Base-by-base conservation (phyloP, 352 stramenopile species). In the Plasmopara muralis region DNA sequence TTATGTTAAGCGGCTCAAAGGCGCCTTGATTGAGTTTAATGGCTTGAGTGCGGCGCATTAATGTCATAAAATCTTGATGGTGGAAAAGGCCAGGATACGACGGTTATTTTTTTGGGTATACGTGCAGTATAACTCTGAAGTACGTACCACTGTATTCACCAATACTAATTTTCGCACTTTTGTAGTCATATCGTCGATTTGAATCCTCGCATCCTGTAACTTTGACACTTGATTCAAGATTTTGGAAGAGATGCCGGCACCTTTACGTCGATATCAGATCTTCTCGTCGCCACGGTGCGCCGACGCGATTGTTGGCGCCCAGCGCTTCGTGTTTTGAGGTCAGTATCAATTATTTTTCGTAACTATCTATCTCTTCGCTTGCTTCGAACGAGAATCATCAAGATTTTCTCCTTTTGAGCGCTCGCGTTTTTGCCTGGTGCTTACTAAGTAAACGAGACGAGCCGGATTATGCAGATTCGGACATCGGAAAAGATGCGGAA, bases 211-310 rank as follows among this genome's bases (percentile, higher is more conserved):
- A 6, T 8, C 5, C 25, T 18, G 13, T 20, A 6, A 12, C 1
- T n/a, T 33, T 34, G 6, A 6, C 28, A 30, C 43, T 58, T 29
- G 48, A 57, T 63, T 57, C 44, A 58, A 57, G 38, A 58, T 53
- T 46, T 39, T 49, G 46, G 51, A 33, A 30, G 35, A 35, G 30
- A 55, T 42, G 41, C 10, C 7, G 18, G 16, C 40, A 43, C 37
- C 39, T 54, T 40, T 43, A 46, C n/a, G 39, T 53, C 40, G 46
- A 56, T 64, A 60, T 64, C 57, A 64, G 57, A 60, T 56, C 42
- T 10, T 41, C 9, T 47, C 43, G 43, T 57, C 38, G 53, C 53
- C 47, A 53, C 20, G 47, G 57, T 57, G 47, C 35, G 31, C 31
- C 5, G 31, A 2, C 10, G 31, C 10, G 31, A 35, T 1, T 5